Conservation (phyloP, 2,329 filamentous ascomycete genomes). For the Ceratocystis huliohia region DNA sequence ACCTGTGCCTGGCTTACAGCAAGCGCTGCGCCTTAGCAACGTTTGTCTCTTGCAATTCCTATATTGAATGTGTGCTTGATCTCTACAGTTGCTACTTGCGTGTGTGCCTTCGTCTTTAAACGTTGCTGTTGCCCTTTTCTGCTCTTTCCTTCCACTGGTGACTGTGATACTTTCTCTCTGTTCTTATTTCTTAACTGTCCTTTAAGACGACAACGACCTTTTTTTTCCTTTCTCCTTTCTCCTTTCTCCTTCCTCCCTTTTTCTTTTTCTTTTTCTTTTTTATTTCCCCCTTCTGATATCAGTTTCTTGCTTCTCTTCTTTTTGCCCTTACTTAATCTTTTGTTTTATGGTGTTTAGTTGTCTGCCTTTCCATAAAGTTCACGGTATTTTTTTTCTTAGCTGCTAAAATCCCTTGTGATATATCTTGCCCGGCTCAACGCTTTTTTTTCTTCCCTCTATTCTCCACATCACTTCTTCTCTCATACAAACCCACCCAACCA, state of each 20-base stretch:
- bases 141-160: not conserved
- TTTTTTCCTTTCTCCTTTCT: not conserved
- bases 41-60: not conserved
- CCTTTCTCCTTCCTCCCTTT: not conserved
- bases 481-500: conserved; percentile 20
- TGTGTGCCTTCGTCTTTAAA: not conserved
- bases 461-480: conserved; percentile 11
- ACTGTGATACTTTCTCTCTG: not conserved
- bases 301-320: not conserved
- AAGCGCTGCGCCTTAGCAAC: not conserved
- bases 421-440: conserved; percentile 7
- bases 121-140: not conserved
- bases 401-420: conserved; percentile 11
- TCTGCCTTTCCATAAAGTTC: not conserved
- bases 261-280: conserved; percentile 15
- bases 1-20: conserved; percentile 1
- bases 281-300: conserved; percentile 20
- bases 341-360: not conserved
- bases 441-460: conserved; percentile 11
- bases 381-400: conserved; percentile 4
- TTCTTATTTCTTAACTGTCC: not conserved
- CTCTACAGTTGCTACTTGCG: not conserved
- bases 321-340: not conserved
- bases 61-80: not conserved
- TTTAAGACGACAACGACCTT: not conserved